A percentile compares a stretch with the other conserved stretches of the same genome.
These are phyloP conservation scores for Phytophthora palmivora DNA, from an alignment of 352 stramenopile genomes.

Conservation along the genomic window DNA sequence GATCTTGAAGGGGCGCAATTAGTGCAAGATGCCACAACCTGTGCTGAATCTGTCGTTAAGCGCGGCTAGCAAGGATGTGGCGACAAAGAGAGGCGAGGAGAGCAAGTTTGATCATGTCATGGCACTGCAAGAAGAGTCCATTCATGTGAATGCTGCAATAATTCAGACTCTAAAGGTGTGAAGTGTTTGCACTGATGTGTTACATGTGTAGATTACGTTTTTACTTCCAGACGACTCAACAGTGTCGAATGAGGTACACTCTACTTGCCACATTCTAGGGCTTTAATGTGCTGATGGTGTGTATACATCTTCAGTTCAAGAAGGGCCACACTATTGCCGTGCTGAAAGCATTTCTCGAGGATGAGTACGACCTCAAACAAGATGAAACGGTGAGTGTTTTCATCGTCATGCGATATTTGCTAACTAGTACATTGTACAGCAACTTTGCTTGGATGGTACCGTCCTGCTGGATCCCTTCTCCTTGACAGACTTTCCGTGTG, in stretches of 20 bases:
- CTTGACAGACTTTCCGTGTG: conserved; percentile 62
- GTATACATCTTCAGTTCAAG: conserved; percentile 51
- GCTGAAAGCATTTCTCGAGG: conserved; percentile 65
- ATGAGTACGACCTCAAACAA: conserved; percentile 54
- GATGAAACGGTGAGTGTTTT: conserved; percentile 42
- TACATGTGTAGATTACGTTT: conserved; percentile 58
- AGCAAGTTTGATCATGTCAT: conserved; percentile 69
- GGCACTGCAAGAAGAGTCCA: conserved; percentile 62
- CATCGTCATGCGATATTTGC: too few relatives aligned
- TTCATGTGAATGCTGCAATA: conserved; percentile 36
- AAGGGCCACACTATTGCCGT: conserved; percentile 71
- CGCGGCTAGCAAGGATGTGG: conserved; percentile 30
- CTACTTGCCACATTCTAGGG: not conserved
- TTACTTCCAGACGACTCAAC: conserved; percentile 64
- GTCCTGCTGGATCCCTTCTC: conserved; percentile 70
- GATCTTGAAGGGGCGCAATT: conserved; percentile 23
- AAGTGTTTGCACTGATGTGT: not conserved
- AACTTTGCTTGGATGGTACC: conserved; percentile 47
- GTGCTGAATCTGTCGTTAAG: conserved; percentile 34
- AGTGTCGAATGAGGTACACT: conserved; percentile 43
- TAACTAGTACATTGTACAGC: conserved; percentile 23
- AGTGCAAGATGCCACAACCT: conserved; percentile 34
- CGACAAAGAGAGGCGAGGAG: conserved; percentile 30
- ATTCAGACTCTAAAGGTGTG: not conserved
- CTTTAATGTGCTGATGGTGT: not conserved